Conservation (phyloP, 2,329 filamentous ascomycete species). For the Tolypocladium pustulatum region DNA sequence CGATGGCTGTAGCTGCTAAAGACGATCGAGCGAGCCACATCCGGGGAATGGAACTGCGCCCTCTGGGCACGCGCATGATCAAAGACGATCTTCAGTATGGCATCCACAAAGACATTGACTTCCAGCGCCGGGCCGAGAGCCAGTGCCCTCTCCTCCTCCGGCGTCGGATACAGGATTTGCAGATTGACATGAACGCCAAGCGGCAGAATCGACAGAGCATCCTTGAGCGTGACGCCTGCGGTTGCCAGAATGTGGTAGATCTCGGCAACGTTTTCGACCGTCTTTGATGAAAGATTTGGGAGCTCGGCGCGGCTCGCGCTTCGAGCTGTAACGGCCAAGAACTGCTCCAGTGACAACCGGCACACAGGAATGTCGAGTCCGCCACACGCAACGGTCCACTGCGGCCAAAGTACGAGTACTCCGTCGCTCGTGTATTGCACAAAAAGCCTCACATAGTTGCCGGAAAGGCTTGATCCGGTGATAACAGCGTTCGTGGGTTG, state of each 20-base stretch:
- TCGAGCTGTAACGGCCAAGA: conserved; percentile 40
- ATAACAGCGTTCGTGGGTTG: conserved; percentile 73
- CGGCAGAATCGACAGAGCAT: conserved; percentile 67
- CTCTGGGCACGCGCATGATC: conserved; percentile 69
- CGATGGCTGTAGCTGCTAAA: conserved; percentile 89
- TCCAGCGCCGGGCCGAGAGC: conserved; percentile 67
- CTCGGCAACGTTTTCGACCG: conserved; percentile 45
- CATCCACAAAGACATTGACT: conserved; percentile 78
- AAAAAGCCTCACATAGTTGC: conserved; percentile 87
- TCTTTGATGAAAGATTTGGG: conserved; percentile 31
- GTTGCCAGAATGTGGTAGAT: conserved; percentile 63
- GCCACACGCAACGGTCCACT: conserved; percentile 67
- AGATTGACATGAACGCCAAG: conserved; percentile 78
- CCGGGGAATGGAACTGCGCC: conserved; percentile 52
- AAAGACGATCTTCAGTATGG: conserved; percentile 76
- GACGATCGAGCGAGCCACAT: conserved; percentile 74
- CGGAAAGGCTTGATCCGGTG: conserved; percentile 87
- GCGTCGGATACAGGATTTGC: conserved; percentile 79
- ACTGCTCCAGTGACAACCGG: conserved; percentile 65
- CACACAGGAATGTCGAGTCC: conserved; percentile 75
- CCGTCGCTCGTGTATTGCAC: conserved; percentile 87
- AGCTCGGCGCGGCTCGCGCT: conserved; percentile 33
- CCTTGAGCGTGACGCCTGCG: conserved; percentile 68
- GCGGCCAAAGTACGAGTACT: conserved; percentile 77
- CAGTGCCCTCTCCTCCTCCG: conserved; percentile 58